These are phyloP conservation scores for Trichosanthes truncata DNA, from an alignment of 306 rosid genomes.

Conservation along the genomic window DNA sequence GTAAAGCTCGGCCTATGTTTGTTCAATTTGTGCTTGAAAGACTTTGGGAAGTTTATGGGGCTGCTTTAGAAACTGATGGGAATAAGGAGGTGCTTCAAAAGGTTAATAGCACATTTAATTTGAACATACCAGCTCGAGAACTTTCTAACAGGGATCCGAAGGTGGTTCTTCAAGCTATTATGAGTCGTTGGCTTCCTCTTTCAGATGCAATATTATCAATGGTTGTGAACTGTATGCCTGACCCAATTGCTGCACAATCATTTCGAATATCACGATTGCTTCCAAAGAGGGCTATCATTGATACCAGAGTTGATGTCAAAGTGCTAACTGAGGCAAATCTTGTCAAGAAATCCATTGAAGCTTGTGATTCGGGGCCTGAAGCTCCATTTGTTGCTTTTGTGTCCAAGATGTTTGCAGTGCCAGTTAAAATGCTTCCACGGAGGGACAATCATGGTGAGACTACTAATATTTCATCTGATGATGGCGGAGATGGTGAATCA, in stretches of 20 bases:
- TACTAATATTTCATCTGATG: constrained; percentile 28
- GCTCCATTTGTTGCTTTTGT: constrained; percentile 82
- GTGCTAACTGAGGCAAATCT: constrained; percentile 37
- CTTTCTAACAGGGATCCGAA: constrained; percentile 70
- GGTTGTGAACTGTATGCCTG: constrained; percentile 67
- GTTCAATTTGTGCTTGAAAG: constrained; percentile 86
- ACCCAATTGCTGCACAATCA: constrained; percentile 55
- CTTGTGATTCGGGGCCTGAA: constrained; percentile 55
- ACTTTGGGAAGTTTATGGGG: constrained; percentile 67
- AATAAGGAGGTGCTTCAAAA: constrained; percentile 42
- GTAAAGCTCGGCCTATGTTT: constrained; percentile 70
- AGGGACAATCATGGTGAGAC: constrained; percentile 25
- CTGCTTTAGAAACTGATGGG: constrained; percentile 44
- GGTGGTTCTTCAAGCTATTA: constrained; percentile 59
- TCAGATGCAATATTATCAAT: constrained; percentile 52
- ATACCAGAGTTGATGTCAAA: constrained; percentile 10
- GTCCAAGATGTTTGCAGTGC: constrained; percentile 87
- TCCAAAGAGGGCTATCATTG: constrained; percentile 40
- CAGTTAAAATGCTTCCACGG: constrained; percentile 54
- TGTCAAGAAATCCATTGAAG: constrained; percentile 45
- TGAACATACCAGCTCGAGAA: constrained; percentile 51
- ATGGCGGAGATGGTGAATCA: constrained; percentile 47
- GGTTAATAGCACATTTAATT: constrained; percentile 56
- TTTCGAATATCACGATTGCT: constrained; percentile 52
- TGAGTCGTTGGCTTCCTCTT: constrained; percentile 88